A percentile compares a stretch with the other conserved stretches of the same genome.
Conservation (phyloP, 257 asterid species). For the Solanum appendiculatum region DNA sequence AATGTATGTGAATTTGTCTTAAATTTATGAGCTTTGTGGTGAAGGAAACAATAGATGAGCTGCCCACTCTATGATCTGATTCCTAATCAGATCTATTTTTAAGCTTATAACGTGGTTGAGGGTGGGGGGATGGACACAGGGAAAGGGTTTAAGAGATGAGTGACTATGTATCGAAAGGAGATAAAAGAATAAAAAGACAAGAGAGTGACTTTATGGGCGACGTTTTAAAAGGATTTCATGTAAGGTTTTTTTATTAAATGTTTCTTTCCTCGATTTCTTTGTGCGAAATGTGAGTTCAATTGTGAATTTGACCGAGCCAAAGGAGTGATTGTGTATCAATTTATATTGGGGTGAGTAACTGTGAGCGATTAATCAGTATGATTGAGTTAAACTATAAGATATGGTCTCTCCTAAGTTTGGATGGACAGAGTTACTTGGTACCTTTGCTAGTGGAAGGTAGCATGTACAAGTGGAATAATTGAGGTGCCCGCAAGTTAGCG, state of each 20-base stretch:
- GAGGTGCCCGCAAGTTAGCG: background rate
- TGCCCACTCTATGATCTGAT: too few relatives aligned
- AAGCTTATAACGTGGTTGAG: background rate
- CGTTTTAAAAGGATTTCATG: background rate
- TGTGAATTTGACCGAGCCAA: background rate
- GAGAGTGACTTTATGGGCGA: background rate
- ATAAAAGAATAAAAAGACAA: background rate
- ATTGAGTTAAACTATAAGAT: background rate
- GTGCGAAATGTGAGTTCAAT: background rate
- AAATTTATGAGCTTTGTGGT: background rate
- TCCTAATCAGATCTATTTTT: background rate
- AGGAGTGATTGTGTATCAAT: background rate
- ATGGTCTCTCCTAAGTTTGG: background rate
- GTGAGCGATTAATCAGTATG: background rate
- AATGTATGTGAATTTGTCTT: background rate
- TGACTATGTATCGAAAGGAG: background rate
- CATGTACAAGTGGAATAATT: background rate
- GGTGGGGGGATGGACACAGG: background rate
- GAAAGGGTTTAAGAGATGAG: background rate
- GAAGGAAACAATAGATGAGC: background rate
- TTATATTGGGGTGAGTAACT: background rate
- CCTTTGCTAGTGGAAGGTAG: background rate
- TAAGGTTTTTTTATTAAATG: background rate
- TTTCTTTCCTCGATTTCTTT: background rate
- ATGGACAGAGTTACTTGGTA: background rate